Evolutionary conservation across 805 yeast genomes (phyloP).

Genomic region (Ogataea neopini): DNA sequence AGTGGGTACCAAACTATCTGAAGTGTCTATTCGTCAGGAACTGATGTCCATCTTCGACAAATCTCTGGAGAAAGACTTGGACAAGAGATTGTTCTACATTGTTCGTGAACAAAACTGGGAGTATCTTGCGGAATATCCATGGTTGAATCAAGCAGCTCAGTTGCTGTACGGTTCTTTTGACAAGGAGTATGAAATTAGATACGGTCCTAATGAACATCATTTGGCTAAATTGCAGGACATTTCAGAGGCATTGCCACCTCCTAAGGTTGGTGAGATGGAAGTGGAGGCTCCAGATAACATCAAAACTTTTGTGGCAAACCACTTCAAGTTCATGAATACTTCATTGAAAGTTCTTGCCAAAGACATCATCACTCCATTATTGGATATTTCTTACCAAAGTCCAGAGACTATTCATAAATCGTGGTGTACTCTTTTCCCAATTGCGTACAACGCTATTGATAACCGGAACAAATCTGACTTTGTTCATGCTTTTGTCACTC

Average conservation of each 20-base stretch:
- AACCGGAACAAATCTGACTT: conserved; percentile 81
- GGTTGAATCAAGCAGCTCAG: conserved; percentile 94
- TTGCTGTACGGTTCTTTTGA: conserved; percentile 79
- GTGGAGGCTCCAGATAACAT: conserved; percentile 24
- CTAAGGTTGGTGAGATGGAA: conserved; percentile 14
- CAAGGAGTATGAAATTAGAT: conserved; percentile 43
- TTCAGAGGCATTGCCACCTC: conserved; percentile 33
- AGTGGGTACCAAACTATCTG: conserved; percentile 86
- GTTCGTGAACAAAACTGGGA: conserved; percentile 99
- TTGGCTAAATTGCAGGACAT: conserved; percentile 55
- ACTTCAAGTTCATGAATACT: conserved; percentile 25
- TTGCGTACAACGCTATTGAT: conserved; percentile 71
- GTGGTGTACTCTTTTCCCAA: conserved; percentile 85
- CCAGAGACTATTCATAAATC: conserved; percentile 76
- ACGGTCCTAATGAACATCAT: conserved; percentile 50
- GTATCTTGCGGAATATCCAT: conserved; percentile 83
- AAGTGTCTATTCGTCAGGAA: conserved; percentile 69
- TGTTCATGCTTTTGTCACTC: conserved; percentile 72
- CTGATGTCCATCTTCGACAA: conserved; percentile 77
- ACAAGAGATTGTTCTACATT: conserved; percentile 79
- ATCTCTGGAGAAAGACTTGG: conserved; percentile 75
- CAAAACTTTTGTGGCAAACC: conserved; percentile 23
- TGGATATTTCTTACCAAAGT: conserved; percentile 80
- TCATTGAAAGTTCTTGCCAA: conserved; percentile 47
- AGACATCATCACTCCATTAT: conserved; percentile 67